Percentiles rank a stretch among this genome's conserved stretches.
Evolutionary conservation across 208 protist genomes (phyloP).

Genomic region (Acanthamoeba triangularis): DNA sequence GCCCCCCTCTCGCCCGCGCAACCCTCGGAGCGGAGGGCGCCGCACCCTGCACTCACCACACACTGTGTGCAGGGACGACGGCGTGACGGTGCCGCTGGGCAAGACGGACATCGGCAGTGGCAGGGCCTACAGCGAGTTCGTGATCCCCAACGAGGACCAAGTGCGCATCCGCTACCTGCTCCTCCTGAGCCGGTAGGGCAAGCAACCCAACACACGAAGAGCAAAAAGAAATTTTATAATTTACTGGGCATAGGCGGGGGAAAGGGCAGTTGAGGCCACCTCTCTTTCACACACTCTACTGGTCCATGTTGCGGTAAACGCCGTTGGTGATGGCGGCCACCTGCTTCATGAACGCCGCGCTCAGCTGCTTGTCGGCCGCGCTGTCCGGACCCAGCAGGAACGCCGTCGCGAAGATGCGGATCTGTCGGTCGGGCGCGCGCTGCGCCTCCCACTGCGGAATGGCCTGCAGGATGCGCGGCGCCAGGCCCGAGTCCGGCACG

Average conservation of each 20-base stretch:
- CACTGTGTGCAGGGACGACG: background rate
- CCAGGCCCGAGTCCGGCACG: slow-evolving; percentile 3
- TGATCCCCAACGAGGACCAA: slow-evolving; percentile 22
- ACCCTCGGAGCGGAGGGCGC: background rate
- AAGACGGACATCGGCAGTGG: background rate
- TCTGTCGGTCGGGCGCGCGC: background rate
- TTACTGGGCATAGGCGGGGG: too few relatives aligned
- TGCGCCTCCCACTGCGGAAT: background rate
- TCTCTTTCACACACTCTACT: too few relatives aligned
- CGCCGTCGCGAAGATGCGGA: slow-evolving; percentile 35
- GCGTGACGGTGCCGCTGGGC: background rate
- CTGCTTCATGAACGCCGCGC: slow-evolving; percentile 45
- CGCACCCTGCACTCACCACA: background rate
- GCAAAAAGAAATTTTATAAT: too few relatives aligned
- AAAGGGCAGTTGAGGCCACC: too few relatives aligned
- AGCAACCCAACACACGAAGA: too few relatives aligned
- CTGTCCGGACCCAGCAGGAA: slow-evolving; percentile 16
- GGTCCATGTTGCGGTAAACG: slow-evolving; percentile 50
- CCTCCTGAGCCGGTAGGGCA: background rate
- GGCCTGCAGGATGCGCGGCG: background rate
- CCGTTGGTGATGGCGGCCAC: slow-evolving; percentile 48
- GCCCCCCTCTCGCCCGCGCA: too few relatives aligned
- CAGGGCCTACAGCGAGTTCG: background rate
- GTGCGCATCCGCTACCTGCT: slow-evolving; percentile 24
- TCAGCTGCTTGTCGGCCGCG: background rate